These are phyloP conservation scores for Salicornia ramosissima DNA, from an alignment of 148 eudicot species.

Conservation along the genomic window DNA sequence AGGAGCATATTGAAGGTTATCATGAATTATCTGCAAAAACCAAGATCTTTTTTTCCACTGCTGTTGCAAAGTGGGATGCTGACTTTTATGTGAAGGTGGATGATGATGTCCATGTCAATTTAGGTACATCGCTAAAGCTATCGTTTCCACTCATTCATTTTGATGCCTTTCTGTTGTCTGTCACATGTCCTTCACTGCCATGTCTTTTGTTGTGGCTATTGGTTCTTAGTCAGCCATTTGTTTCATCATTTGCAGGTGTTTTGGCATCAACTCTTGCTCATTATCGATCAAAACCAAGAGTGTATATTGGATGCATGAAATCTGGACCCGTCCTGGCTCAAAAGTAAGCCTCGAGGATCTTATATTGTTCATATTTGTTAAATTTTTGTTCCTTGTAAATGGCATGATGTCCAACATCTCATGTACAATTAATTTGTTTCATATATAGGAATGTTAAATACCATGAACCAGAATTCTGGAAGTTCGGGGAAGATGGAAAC, in stretches of 20 bases:
- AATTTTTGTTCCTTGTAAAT: slow-evolving; percentile 3
- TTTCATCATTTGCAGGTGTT: slow-evolving; percentile 42
- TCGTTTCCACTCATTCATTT: not conserved
- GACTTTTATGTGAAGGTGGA: slow-evolving; percentile 94
- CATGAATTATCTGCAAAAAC: slow-evolving; percentile 96
- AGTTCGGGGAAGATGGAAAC: slow-evolving; percentile 95
- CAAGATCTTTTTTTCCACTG: slow-evolving; percentile 81
- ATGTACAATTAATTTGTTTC: slow-evolving; percentile 9
- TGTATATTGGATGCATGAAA: slow-evolving; percentile 96
- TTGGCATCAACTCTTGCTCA: slow-evolving; percentile 85
- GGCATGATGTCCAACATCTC: not conserved
- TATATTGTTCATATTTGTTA: not conserved
- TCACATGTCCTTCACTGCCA: not conserved
- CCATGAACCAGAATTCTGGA: slow-evolving; percentile 97
- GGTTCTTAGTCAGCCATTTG: not conserved
- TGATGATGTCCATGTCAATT: slow-evolving; percentile 92
- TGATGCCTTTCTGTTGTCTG: not conserved
- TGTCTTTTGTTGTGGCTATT: not conserved
- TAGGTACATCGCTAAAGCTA: slow-evolving; percentile 42
- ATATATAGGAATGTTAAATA: slow-evolving; percentile 74
- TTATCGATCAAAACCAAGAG: slow-evolving; percentile 77
- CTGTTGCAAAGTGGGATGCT: slow-evolving; percentile 94
- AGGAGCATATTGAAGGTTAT: slow-evolving; percentile 97
- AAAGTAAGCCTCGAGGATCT: slow-evolving; percentile 45
- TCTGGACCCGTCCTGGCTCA: slow-evolving; percentile 92